Conservation (phyloP, 192 early-diverging fungal species). For the Jimgerdemannia lactiflua region DNA sequence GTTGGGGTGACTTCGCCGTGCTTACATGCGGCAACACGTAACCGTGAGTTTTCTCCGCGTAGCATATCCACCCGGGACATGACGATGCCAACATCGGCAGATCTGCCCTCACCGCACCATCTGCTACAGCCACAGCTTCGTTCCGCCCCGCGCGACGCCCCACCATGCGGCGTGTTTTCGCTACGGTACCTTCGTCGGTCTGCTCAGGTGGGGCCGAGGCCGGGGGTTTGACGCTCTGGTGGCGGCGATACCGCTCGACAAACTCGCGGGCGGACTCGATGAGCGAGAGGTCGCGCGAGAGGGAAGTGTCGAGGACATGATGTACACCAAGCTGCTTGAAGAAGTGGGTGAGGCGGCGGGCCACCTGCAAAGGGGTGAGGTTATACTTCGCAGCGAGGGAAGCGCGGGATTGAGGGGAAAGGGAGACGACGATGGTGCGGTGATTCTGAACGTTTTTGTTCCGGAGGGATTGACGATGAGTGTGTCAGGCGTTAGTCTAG, state of each 20-base stretch:
- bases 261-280: conserved; percentile 87
- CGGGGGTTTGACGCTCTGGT: conserved; percentile 9
- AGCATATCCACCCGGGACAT: conserved; percentile 95
- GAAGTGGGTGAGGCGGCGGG: conserved; percentile 63
- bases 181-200: background rate
- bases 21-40: conserved; percentile 87
- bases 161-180: background rate
- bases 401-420: conserved; percentile 88
- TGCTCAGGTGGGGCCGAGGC: background rate
- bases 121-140: background rate
- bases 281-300: conserved; percentile 86
- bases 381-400: conserved; percentile 87
- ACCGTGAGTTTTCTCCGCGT: conserved; percentile 97
- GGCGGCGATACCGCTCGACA: conserved; percentile 63
- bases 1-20: conserved; percentile 94
- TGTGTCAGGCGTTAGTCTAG: background rate
- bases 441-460: conserved; percentile 26
- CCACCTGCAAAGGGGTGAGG: conserved; percentile 55
- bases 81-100: conserved; percentile 66
- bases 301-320: conserved; percentile 85
- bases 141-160: conserved; percentile 3
- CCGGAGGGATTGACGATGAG: background rate
- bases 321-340: conserved; percentile 84
- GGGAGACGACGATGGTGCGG: conserved; percentile 77
- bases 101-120: background rate